A percentile compares a stretch with the other conserved stretches of the same genome.
These are phyloP conservation scores for Allantophomopsis cytisporea DNA, from an alignment of 2,329 filamentous ascomycete species.

Conservation along the genomic window DNA sequence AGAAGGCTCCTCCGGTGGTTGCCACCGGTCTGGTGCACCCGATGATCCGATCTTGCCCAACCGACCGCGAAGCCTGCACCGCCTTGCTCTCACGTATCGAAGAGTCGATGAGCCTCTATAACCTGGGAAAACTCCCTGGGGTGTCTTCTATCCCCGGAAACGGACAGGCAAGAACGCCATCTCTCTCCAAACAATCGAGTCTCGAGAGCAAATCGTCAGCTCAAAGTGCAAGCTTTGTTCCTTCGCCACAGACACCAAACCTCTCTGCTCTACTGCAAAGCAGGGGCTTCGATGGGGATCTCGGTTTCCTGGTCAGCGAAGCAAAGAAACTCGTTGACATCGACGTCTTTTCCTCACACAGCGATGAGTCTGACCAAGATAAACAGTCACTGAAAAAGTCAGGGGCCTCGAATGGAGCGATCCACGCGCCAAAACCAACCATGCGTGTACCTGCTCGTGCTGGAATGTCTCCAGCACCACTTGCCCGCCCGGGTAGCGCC, in stretches of 20 bases:
- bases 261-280: constrained; percentile 51
- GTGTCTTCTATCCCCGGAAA: constrained; percentile 29
- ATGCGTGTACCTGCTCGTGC: constrained; percentile 47
- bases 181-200: constrained; percentile 5
- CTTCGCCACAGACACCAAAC: constrained; percentile 47
- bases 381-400: constrained; percentile 24
- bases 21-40: constrained; percentile 43
- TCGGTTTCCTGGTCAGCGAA: constrained; percentile 46
- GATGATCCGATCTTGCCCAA: constrained; percentile 40
- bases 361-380: constrained; percentile 39
- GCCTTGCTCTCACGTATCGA: constrained; percentile 38
- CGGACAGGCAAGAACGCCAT: constrained; percentile 8
- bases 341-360: constrained; percentile 32
- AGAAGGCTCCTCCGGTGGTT: constrained; percentile 8
- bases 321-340: constrained; percentile 39
- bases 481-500: constrained; percentile 37
- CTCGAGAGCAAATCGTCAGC: constrained; percentile 13
- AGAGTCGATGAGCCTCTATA: constrained; percentile 36
- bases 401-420: constrained; percentile 20
- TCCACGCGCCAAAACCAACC: constrained; percentile 20
- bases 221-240: constrained; percentile 27
- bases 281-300: constrained; percentile 46
- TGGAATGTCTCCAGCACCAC: constrained; percentile 34
- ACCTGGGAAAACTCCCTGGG: constrained; percentile 35
- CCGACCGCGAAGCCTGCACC: constrained; percentile 35